Conservation (phyloP, 225 moss, liverwort and hornwort species). For the Polytrichum commune region DNA sequence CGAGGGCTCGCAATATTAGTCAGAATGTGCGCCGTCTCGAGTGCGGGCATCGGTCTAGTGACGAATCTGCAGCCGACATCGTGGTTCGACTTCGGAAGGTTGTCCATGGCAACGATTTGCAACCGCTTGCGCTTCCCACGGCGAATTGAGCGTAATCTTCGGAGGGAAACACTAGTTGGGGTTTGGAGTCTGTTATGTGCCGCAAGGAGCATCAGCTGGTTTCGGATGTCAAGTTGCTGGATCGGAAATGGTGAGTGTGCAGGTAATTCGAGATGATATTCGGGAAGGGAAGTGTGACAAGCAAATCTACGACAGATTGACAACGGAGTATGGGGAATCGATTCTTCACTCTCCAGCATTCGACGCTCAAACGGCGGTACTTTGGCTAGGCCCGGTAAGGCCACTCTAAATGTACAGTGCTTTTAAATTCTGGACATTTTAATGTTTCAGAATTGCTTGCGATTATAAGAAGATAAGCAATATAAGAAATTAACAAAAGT, state of each 20-base stretch:
- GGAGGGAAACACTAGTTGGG: too few relatives aligned
- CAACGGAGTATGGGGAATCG: constrained; percentile 81
- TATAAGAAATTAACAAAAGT: too few relatives aligned
- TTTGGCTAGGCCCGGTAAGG: constrained; percentile 85
- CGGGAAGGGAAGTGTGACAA: constrained; percentile 75
- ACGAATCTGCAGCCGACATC: constrained; percentile 93
- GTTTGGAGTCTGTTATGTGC: too few relatives aligned
- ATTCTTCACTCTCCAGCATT: constrained; percentile 85
- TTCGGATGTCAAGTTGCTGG: neutral
- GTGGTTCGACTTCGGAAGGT: constrained; percentile 86
- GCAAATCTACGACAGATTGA: constrained; percentile 69
- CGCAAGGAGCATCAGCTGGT: too few relatives aligned
- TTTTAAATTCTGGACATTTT: too few relatives aligned
- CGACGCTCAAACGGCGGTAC: constrained; percentile 81
- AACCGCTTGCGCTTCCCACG: too few relatives aligned
- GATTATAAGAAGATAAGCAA: neutral
- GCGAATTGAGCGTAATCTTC: too few relatives aligned
- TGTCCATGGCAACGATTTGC: too few relatives aligned
- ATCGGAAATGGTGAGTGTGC: neutral
- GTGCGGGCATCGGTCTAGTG: constrained; percentile 89
- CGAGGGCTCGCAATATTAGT: constrained; percentile 82
- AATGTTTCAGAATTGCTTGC: too few relatives aligned
- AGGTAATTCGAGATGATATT: constrained; percentile 90
- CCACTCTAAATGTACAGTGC: neutral
- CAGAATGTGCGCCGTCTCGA: constrained; percentile 89